Conservation (phyloP, 805 yeast genomes). For the Saccharomyces mikatae region DNA sequence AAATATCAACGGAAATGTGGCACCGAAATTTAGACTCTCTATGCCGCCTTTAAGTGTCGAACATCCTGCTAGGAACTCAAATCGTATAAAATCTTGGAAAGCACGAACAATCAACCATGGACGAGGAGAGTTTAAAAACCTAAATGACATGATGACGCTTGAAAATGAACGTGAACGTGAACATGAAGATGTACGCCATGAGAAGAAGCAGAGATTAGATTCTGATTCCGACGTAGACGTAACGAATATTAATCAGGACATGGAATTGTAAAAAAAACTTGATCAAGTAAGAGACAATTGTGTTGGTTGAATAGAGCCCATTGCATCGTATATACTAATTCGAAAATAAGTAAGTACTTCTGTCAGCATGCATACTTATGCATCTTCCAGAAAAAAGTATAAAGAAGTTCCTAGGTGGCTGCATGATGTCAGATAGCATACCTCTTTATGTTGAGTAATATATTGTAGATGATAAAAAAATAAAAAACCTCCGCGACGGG, state of each 20-base stretch:
- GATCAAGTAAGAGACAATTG: background rate
- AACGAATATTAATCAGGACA: background rate
- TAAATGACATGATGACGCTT: background rate
- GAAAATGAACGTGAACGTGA: background rate
- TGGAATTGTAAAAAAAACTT: background rate
- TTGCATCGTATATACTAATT: background rate
- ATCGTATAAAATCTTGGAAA: conserved; percentile 5
- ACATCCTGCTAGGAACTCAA: conserved; percentile 2
- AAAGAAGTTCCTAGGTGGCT: background rate
- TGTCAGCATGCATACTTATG: background rate
- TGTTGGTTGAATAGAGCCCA: background rate
- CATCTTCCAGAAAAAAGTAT: background rate
- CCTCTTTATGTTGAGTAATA: background rate
- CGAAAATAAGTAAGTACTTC: background rate
- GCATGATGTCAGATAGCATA: background rate
- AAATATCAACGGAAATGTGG: conserved; percentile 1
- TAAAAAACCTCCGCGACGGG: background rate
- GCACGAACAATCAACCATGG: conserved; percentile 1
- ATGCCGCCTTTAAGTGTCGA: conserved; percentile 20
- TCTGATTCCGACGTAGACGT: background rate
- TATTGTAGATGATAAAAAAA: background rate
- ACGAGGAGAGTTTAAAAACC: background rate
- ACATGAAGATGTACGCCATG: background rate
- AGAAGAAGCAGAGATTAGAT: background rate
- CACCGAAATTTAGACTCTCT: conserved; percentile 16